Base-by-base conservation (phyloP, 495 filamentous ascomycete genomes). In the Lepidopterella palustris region DNA sequence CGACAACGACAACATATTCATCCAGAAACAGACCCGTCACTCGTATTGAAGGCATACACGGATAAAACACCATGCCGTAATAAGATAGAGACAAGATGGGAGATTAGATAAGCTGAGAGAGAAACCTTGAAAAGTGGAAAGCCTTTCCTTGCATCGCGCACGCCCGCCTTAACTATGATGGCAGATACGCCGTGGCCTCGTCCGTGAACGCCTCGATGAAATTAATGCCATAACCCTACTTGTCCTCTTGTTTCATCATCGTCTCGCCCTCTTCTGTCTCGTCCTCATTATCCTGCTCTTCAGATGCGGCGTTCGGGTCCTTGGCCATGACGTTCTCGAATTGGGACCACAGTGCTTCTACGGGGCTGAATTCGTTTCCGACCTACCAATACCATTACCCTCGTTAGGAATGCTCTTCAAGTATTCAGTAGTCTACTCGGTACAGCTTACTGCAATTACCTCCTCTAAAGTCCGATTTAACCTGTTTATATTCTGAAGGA, bases 251-350 rank as follows among this genome's bases (percentile, higher is more conserved):
- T 48, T 45, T 60, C 63, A 13, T 59, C 61, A 52, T 47, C 48
- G 20, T 49, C 29, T 26, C 57, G 27, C 57, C 63, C 45, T 61
- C 63, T 4, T 40, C 53, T 20, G 62, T 54, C 59, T 39, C 58
- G 28, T 68, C 56, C 21, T 45, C 68, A 58, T 69, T 71, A 49
- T 59, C 70, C 28, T 74, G 69, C 29, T 61, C 68, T 11, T 52
- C 50, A 52, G 60, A 53, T 31, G 50, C 58, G 20, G 39, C 49
- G 40, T 77, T 76, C 31, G 70, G 74, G 23, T 88, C 85, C 61
- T 84, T 87, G 18, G 84, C 89, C 92, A 97, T 97, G 62, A 97
- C 92, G 57, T 86, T 87, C 78, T 98, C 93, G 68, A 98, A 98
- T 59, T 95, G 89, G 31, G 87, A 91, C 93, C 93, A 98, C 31